A percentile compares a stretch with the other conserved stretches of the same genome.
Evolutionary conservation across 805 yeast species (phyloP).

Genomic region (Candida chauliodis): DNA sequence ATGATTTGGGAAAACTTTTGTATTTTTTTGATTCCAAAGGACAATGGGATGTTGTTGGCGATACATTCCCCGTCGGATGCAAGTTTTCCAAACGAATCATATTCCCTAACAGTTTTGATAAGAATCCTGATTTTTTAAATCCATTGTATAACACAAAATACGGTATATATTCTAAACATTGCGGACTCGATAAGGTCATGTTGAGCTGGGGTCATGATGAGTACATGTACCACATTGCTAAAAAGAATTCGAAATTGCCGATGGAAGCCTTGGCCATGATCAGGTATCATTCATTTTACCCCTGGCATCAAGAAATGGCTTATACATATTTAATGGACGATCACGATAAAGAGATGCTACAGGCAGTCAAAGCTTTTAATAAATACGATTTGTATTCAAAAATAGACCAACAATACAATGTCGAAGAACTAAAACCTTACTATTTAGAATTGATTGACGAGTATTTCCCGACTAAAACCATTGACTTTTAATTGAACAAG

Average conservation of each 20-base stretch:
- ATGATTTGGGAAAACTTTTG: slow-evolving; percentile 65
- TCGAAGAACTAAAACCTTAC: slow-evolving; percentile 52
- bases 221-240: slow-evolving; percentile 71
- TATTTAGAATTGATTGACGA: slow-evolving; percentile 64
- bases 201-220: slow-evolving; percentile 80
- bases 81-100: slow-evolving; percentile 57
- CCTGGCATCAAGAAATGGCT: slow-evolving; percentile 73
- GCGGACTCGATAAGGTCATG: slow-evolving; percentile 70
- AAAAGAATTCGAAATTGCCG: slow-evolving; percentile 59
- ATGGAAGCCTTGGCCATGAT: slow-evolving; percentile 71
- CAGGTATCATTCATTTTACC: slow-evolving; percentile 70
- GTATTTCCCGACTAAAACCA: slow-evolving; percentile 53
- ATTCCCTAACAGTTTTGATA: slow-evolving; percentile 55
- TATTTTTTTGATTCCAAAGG: slow-evolving; percentile 71
- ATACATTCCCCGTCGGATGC: slow-evolving; percentile 75
- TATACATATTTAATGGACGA: slow-evolving; percentile 62
- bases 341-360: slow-evolving; percentile 56
- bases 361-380: slow-evolving; percentile 64
- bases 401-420: slow-evolving; percentile 44
- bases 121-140: slow-evolving; percentile 58
- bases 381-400: slow-evolving; percentile 69
- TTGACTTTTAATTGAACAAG: slow-evolving; percentile 48
- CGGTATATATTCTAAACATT: slow-evolving; percentile 61
- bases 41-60: slow-evolving; percentile 81
- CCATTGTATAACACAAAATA: slow-evolving; percentile 64